Evolutionary conservation across 768 basidiomycete genomes (phyloP).

Genomic region (Amylocystis lapponica): DNA sequence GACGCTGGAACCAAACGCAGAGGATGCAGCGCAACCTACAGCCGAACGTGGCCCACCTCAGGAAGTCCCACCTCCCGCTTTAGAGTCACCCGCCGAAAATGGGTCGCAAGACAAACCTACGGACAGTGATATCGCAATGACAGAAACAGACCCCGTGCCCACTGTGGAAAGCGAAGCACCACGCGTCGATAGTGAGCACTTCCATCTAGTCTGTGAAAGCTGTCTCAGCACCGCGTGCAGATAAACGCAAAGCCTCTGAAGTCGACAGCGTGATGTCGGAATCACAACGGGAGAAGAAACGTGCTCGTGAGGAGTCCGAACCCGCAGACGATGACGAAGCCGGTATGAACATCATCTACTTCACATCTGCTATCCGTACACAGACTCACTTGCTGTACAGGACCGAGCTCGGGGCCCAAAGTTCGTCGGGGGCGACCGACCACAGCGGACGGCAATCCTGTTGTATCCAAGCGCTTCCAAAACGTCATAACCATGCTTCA

Average conservation of each 20-base stretch:
- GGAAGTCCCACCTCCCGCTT: background rate
- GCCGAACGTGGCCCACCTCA: background rate
- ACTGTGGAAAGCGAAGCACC: background rate
- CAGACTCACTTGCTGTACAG: conserved; percentile 2
- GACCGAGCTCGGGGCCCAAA: conserved; percentile 13
- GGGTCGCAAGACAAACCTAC: background rate
- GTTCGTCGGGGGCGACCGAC: conserved; percentile 19
- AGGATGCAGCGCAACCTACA: background rate
- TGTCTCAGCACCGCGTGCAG: conserved; percentile 27
- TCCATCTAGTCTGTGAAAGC: background rate
- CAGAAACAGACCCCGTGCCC: background rate
- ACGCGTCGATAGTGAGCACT: background rate
- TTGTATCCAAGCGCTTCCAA: conserved; percentile 66
- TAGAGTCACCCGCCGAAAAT: background rate
- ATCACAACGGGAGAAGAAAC: conserved; percentile 48
- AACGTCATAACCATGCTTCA: conserved; percentile 78
- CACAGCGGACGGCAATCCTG: conserved; percentile 13
- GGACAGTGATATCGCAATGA: background rate
- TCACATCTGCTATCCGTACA: background rate
- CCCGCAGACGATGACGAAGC: conserved; percentile 61
- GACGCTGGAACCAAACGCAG: background rate
- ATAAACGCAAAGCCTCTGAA: conserved; percentile 62
- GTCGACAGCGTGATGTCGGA: conserved; percentile 37
- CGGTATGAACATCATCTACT: conserved; percentile 11
- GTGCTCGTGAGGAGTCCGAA: conserved; percentile 62